A percentile compares a stretch with the other conserved stretches of the same genome.
phyloP scores from a whole-genome alignment of 2,329 filamentous ascomycete species.

The Calonectria pteridis region DNA sequence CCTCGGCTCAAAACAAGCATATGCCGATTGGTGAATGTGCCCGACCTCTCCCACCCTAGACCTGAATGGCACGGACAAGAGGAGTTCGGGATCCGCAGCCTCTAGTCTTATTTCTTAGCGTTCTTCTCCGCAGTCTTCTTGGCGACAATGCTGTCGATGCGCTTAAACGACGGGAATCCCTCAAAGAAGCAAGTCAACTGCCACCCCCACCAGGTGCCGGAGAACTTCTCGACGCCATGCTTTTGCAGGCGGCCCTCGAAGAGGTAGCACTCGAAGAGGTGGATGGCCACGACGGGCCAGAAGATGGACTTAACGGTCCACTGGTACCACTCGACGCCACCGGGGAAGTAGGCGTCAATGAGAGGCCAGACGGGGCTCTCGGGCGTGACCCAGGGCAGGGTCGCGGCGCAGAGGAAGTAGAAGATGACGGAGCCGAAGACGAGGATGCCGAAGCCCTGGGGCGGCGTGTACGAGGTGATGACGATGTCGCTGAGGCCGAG shows the following conservation, averaged over 20 bases:
- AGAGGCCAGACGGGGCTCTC: constrained; percentile 63
- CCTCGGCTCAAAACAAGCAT: neutral
- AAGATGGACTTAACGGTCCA: constrained; percentile 71
- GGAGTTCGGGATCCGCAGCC: neutral
- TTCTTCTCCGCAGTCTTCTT: constrained; percentile 57
- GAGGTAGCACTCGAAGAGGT: constrained; percentile 71
- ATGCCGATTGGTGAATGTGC: neutral
- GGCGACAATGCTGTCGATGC: constrained; percentile 64
- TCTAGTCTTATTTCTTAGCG: constrained; percentile 47
- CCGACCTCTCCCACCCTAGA: neutral
- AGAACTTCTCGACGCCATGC: constrained; percentile 61
- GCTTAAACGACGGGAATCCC: constrained; percentile 62
- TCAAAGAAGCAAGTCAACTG: constrained; percentile 65
- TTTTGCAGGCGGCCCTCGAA: constrained; percentile 62
- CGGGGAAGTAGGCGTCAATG: constrained; percentile 65
- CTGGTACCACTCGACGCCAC: constrained; percentile 69
- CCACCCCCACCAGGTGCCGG: constrained; percentile 68
- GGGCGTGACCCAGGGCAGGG: constrained; percentile 62
- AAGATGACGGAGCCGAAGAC: constrained; percentile 67
- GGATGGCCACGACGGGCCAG: constrained; percentile 71
- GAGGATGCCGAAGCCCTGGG: constrained; percentile 60
- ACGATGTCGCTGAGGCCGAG: constrained; percentile 69
- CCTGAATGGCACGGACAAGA: neutral
- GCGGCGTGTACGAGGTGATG: constrained; percentile 56
- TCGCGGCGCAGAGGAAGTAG: constrained; percentile 66